A percentile compares a stretch with the other conserved stretches of the same genome.
phyloP scores from a whole-genome alignment of 257 asterid species.

The Salvia miltiorrhiza region DNA sequence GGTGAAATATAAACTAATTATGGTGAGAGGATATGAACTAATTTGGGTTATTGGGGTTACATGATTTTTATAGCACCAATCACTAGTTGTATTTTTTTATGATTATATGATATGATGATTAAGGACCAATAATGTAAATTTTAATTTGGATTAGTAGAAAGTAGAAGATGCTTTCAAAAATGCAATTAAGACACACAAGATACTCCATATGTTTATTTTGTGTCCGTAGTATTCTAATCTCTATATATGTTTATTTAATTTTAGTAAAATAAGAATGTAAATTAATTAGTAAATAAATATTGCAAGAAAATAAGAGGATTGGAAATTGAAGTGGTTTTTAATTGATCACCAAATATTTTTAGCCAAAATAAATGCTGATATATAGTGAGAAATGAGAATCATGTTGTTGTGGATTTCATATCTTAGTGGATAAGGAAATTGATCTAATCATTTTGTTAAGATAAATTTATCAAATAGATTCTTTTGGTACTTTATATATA shows the following conservation, averaged over 20 bases:
- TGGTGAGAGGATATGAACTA: too few species aligned
- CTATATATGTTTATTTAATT: background rate
- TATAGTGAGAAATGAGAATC: background rate
- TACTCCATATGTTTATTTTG: too few species aligned
- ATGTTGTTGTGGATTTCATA: background rate
- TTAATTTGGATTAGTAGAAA: too few species aligned
- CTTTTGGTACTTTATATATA: background rate
- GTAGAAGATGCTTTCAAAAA: too few species aligned
- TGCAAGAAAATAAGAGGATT: background rate
- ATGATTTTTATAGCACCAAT: too few species aligned
- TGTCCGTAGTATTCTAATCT: background rate
- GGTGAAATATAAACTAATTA: too few species aligned
- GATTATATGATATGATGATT: too few species aligned
- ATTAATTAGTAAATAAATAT: background rate
- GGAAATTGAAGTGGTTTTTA: background rate
- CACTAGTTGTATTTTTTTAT: too few species aligned
- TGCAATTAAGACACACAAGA: too few species aligned
- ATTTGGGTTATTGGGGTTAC: too few species aligned
- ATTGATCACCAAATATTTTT: background rate
- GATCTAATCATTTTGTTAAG: constrained; percentile 11
- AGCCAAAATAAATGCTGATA: background rate
- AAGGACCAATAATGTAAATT: too few species aligned
- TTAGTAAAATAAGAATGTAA: background rate
- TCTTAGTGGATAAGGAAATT: constrained; percentile 41
- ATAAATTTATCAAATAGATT: background rate